These are phyloP conservation scores for Polyporus tsugae DNA, from an alignment of 1,284 basidiomycete species.

Conservation along the genomic window DNA sequence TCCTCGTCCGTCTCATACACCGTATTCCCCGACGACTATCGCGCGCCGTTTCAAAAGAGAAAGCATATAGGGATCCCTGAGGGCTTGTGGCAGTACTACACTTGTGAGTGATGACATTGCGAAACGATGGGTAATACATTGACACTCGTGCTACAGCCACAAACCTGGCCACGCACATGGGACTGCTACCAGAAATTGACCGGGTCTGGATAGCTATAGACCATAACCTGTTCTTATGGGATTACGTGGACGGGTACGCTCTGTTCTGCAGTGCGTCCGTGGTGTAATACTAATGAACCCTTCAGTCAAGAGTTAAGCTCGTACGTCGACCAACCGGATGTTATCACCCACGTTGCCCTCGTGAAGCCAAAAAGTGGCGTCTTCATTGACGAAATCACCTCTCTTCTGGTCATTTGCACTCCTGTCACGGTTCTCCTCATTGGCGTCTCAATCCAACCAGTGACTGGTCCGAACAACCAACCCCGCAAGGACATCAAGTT, in stretches of 20 bases:
- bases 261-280: neutral
- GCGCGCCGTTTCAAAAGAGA: conserved; percentile 84
- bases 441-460: conserved; percentile 74
- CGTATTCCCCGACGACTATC: conserved; percentile 78
- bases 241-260: conserved; percentile 90
- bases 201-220: conserved; percentile 97
- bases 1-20: conserved; percentile 81
- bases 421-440: conserved; percentile 86
- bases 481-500: conserved; percentile 81
- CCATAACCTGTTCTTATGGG: conserved; percentile 96
- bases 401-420: conserved; percentile 92
- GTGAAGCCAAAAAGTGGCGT: conserved; percentile 84
- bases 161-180: conserved; percentile 78
- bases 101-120: conserved; percentile 57
- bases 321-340: conserved; percentile 91
- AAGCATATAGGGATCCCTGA: conserved; percentile 85
- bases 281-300: neutral
- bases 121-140: conserved; percentile 1
- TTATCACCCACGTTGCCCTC: conserved; percentile 87
- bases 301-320: conserved; percentile 84
- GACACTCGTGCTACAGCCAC: conserved; percentile 51
- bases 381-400: conserved; percentile 93
- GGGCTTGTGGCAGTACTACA: conserved; percentile 82
- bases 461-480: conserved; percentile 54
- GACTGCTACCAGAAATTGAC: conserved; percentile 92